A percentile compares a stretch with the other conserved stretches of the same genome.
These are phyloP conservation scores for Phyllosticta citrichinensis DNA, from an alignment of 2,329 filamentous ascomycete species.

Conservation along the genomic window DNA sequence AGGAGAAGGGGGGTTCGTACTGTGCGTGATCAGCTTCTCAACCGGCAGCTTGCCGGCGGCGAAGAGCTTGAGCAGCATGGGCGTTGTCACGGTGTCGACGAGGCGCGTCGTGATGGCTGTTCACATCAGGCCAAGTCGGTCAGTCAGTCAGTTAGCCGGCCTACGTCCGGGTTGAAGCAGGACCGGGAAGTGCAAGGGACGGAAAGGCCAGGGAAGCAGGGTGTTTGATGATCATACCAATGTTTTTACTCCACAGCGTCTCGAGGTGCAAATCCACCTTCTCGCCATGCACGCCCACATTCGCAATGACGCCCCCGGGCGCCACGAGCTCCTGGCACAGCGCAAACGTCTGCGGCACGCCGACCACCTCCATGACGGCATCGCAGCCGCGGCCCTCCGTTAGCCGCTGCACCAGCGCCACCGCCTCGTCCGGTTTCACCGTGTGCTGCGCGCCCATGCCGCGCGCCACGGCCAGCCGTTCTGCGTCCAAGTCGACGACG, in stretches of 20 bases:
- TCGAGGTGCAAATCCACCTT: conserved; percentile 44
- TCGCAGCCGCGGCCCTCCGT: conserved; percentile 47
- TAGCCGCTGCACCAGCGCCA: conserved; percentile 31
- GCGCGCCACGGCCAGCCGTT: conserved; percentile 38
- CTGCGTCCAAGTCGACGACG: conserved; percentile 41
- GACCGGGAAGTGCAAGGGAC: background rate
- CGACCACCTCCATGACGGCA: conserved; percentile 49
- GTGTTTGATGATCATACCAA: conserved; percentile 25
- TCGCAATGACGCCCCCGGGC: conserved; percentile 45
- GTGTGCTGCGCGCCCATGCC: conserved; percentile 40
- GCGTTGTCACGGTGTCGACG: conserved; percentile 39
- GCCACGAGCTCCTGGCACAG: conserved; percentile 46
- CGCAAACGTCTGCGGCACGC: conserved; percentile 43
- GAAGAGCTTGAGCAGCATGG: conserved; percentile 40
- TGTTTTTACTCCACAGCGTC: conserved; percentile 45
- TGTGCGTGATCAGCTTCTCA: conserved; percentile 36
- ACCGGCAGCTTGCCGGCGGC: conserved; percentile 34
- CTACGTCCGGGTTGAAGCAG: background rate
- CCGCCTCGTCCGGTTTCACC: conserved; percentile 21
- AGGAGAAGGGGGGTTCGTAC: background rate
- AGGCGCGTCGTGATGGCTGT: conserved; percentile 38
- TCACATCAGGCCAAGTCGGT: too few relatives aligned
- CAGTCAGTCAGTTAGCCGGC: background rate
- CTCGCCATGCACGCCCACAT: conserved; percentile 49
- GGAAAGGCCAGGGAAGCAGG: background rate